A percentile compares a stretch with the other conserved stretches of the same genome.
These are phyloP conservation scores for Solanum hybrid DNA, from an alignment of 305 asterid genomes.

Conservation along the genomic window DNA sequence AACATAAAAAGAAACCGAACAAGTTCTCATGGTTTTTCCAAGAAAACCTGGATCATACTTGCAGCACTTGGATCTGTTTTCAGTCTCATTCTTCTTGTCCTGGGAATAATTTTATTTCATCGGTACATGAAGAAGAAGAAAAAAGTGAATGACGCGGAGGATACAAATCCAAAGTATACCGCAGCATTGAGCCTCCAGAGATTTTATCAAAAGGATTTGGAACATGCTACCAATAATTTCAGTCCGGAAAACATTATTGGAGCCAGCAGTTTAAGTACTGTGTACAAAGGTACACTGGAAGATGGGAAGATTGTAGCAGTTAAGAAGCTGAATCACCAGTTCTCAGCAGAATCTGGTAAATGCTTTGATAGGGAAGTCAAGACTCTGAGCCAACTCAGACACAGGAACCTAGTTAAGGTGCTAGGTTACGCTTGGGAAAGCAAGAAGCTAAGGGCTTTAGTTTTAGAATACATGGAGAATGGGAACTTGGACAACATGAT, in stretches of 20 bases:
- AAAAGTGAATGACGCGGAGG: background rate
- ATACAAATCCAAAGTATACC: conserved; percentile 14
- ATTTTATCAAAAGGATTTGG: conserved; percentile 39
- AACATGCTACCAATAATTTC: conserved; percentile 48
- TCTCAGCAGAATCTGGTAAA: conserved; percentile 50
- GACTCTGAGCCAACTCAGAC: conserved; percentile 47
- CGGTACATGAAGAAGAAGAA: conserved; percentile 17
- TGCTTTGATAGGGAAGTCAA: conserved; percentile 63
- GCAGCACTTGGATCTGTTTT: conserved; percentile 27
- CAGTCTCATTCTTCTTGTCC: conserved; percentile 20
- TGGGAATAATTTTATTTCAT: conserved; percentile 12
- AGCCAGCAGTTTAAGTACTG: conserved; percentile 62
- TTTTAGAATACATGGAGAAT: conserved; percentile 73
- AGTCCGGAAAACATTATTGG: conserved; percentile 53
- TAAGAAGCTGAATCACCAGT: conserved; percentile 53
- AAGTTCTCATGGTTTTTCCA: conserved; percentile 18
- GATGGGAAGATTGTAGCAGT: conserved; percentile 50
- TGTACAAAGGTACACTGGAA: conserved; percentile 49
- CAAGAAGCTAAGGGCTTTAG: conserved; percentile 48
- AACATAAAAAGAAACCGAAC: background rate
- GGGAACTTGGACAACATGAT: conserved; percentile 61
- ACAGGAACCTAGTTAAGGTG: conserved; percentile 65
- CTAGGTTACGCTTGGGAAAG: conserved; percentile 92
- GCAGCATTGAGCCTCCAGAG: conserved; percentile 37
- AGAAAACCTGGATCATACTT: conserved; percentile 25